Percentiles rank a stretch among this genome's conserved stretches.
phyloP scores from a whole-genome alignment of 2,329 filamentous ascomycete genomes.

The Rhynchosporium secalis region DNA sequence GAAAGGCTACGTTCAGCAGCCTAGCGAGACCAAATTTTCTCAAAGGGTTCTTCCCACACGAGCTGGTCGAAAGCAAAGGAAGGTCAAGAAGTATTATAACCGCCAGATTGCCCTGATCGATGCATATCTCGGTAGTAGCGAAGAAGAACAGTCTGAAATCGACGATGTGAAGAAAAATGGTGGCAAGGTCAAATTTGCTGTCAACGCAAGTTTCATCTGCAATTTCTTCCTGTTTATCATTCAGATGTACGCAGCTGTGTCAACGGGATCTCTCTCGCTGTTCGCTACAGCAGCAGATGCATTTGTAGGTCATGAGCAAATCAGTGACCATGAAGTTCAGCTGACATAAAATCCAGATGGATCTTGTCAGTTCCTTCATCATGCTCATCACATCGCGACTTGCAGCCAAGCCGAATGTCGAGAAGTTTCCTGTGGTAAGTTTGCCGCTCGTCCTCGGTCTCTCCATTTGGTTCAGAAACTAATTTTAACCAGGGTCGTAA shows the following conservation, averaged over 20 bases:
- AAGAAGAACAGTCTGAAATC: slow-evolving; percentile 54
- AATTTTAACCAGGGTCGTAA: slow-evolving; percentile 50
- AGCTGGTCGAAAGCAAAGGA: slow-evolving; percentile 45
- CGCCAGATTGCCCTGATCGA: slow-evolving; percentile 52
- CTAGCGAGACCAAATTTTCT: not conserved
- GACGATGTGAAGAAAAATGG: slow-evolving; percentile 53
- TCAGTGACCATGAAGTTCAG: not conserved
- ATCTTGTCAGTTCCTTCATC: slow-evolving; percentile 63
- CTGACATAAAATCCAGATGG: slow-evolving; percentile 47
- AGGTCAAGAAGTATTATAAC: slow-evolving; percentile 50
- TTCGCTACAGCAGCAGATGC: slow-evolving; percentile 67
- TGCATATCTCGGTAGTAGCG: slow-evolving; percentile 54
- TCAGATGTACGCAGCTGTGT: slow-evolving; percentile 58
- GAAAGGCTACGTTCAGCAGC: not conserved
- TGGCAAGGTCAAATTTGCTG: slow-evolving; percentile 53
- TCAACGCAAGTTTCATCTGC: slow-evolving; percentile 52
- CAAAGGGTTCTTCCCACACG: slow-evolving; percentile 19
- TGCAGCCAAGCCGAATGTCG: slow-evolving; percentile 59
- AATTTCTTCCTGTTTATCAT: slow-evolving; percentile 58
- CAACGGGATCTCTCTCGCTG: slow-evolving; percentile 60
- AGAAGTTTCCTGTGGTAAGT: slow-evolving; percentile 60
- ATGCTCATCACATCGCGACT: slow-evolving; percentile 61
- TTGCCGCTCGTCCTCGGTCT: slow-evolving; percentile 7
- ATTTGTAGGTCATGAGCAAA: slow-evolving; percentile 46
- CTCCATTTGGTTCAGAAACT: slow-evolving; percentile 7